Percentiles rank a stretch among this genome's conserved stretches.
Evolutionary conservation across 495 filamentous ascomycete genomes (phyloP).

Genomic region (Chaetomium fimeti): DNA sequence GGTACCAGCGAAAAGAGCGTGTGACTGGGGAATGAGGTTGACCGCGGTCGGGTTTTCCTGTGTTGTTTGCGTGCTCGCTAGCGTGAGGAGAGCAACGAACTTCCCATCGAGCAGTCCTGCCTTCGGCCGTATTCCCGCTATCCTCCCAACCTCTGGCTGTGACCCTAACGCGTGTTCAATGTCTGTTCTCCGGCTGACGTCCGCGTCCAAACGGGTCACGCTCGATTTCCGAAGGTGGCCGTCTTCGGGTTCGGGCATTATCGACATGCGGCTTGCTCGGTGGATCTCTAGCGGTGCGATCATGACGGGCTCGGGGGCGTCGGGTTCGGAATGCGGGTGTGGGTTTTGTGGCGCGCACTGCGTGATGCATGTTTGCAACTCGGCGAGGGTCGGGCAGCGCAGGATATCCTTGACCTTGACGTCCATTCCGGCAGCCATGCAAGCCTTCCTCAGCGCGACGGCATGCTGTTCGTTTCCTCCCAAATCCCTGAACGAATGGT

Average conservation of each 20-base stretch:
- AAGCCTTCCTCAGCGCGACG: constrained; percentile 35
- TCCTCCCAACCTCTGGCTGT: constrained; percentile 35
- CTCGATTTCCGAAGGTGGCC: constrained; percentile 28
- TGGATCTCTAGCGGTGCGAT: constrained; percentile 27
- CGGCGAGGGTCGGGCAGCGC: constrained; percentile 43
- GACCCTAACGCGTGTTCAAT: constrained; percentile 32
- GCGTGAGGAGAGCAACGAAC: constrained; percentile 44
- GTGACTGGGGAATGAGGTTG: constrained; percentile 38
- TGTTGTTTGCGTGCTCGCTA: constrained; percentile 29
- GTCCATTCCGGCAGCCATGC: constrained; percentile 39
- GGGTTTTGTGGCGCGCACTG: constrained; percentile 29
- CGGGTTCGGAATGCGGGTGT: constrained; percentile 2
- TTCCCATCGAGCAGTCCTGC: constrained; percentile 49
- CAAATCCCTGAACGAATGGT: constrained; percentile 44
- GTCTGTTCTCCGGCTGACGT: constrained; percentile 25
- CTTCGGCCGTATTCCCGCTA: constrained; percentile 45
- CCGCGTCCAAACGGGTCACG: constrained; percentile 24
- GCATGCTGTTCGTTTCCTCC: constrained; percentile 42
- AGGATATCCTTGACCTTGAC: constrained; percentile 43
- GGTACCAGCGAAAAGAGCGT: constrained; percentile 40
- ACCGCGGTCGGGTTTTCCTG: constrained; percentile 31
- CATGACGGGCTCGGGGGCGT: constrained; percentile 26
- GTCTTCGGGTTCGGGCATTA: constrained; percentile 13
- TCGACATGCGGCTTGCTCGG: constrained; percentile 24
- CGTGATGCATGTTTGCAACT: constrained; percentile 38